Evolutionary conservation across 352 stramenopile genomes (phyloP), one percentile per base, ranked within the genome.

Genomic region (Phytopythium delawarense): DNA sequence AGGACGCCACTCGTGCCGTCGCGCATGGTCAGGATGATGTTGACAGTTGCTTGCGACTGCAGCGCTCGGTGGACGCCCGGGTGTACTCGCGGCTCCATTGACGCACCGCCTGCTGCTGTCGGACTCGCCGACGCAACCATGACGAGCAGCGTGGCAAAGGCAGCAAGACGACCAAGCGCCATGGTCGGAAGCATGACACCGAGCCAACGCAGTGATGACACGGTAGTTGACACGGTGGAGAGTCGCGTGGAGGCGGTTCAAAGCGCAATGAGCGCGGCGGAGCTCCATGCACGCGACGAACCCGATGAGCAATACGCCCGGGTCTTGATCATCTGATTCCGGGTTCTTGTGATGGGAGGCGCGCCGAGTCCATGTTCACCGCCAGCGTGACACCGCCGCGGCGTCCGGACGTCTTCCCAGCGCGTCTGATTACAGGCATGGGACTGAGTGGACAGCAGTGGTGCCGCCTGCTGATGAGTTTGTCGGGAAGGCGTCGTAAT

Each of bases 11-110:
- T 23, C 25, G 61, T 74, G 48, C 59, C 61, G 16, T 34, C 54
- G 39, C 63, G 63, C 64, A 75, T 74, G 7, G 59, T 78, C 30
- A 78, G 42, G 4, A 80, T 65, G 21, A 80, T 34, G 32, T 80
- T 75, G 15, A 76, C 53, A 2, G 61, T 64, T 6, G 62, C 15
- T 15, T 75, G 62, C 37, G 67, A 28, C 32, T 50, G 42, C 15
- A 80, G 59, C 18, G 40, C 37, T 8, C 64, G 61, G 40, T 80
- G 70, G n/a, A 74, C 61, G 48, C 55, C 16, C 1, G 51, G 55
- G 35, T 80, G 59, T 20, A 75, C 57, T n/a, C 49, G 44, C 32
- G 62, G 64, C n/a, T 7, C 13, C 30, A 1, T 16, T 15, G 34
- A 12, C 3, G 51, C 12, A 2, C 11, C 51, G 20, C 16, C 0